phyloP scores from a whole-genome alignment of 192 early-diverging fungal species.

The Coemansia sp. region DNA sequence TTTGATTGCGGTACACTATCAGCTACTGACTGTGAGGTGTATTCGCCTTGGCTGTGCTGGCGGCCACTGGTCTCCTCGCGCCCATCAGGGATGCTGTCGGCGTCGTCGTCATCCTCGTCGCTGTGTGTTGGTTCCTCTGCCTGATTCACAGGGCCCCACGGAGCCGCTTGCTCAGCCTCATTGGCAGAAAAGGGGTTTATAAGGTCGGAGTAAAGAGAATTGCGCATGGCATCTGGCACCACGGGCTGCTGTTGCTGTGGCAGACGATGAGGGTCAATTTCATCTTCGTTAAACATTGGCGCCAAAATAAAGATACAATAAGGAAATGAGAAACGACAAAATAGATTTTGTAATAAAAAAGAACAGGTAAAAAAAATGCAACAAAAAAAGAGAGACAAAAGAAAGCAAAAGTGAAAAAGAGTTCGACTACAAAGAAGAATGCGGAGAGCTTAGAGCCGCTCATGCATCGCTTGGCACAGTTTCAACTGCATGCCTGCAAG shows the following conservation, averaged over 20 bases:
- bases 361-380: neutral
- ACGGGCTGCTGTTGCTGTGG: slow-evolving; percentile 5
- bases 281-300: slow-evolving; percentile 34
- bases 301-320: neutral
- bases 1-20: neutral
- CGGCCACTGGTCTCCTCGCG: neutral
- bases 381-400: neutral
- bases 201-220: slow-evolving; percentile 23
- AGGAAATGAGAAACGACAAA: slow-evolving; percentile 9
- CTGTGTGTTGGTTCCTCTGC: neutral
- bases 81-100: neutral
- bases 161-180: slow-evolving; percentile 7
- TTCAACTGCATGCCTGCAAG: slow-evolving; percentile 25
- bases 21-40: neutral
- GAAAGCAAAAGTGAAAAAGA: neutral
- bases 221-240: slow-evolving; percentile 2
- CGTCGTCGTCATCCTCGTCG: slow-evolving; percentile 12
- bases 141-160: slow-evolving; percentile 6
- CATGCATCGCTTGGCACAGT: slow-evolving; percentile 25
- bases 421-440: neutral
- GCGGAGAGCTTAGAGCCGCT: neutral
- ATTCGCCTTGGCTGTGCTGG: neutral
- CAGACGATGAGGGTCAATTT: slow-evolving; percentile 49
- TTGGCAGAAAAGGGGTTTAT: slow-evolving; percentile 37
- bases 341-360: neutral